Percentiles rank a stretch among this genome's conserved stretches.
These are phyloP conservation scores for Starmerella stellata DNA, from an alignment of 805 yeast genomes.

Conservation along the genomic window DNA sequence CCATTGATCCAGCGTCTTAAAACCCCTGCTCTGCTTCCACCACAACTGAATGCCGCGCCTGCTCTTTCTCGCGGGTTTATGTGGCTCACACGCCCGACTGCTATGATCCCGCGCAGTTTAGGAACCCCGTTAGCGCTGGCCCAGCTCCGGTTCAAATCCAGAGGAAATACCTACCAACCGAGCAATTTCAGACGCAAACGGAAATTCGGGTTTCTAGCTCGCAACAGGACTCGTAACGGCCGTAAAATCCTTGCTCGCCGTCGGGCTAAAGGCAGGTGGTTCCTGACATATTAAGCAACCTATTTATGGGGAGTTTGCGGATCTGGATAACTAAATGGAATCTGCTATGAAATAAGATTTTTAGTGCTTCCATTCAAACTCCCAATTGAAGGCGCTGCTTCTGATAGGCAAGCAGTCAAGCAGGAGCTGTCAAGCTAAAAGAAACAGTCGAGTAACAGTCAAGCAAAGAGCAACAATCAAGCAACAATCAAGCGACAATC, in stretches of 20 bases:
- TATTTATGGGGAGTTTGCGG: too few relatives aligned
- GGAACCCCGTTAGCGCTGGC: conserved; percentile 12
- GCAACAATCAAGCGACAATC: too few relatives aligned
- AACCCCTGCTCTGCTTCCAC: background rate
- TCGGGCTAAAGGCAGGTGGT: conserved; percentile 85
- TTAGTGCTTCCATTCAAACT: background rate
- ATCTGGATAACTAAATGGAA: too few relatives aligned
- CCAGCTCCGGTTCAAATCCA: conserved; percentile 32
- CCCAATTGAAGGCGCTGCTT: background rate
- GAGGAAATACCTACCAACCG: conserved; percentile 94
- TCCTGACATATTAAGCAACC: conserved; percentile 65
- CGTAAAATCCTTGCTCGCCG: conserved; percentile 62
- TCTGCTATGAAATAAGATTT: too few relatives aligned
- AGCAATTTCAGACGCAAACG: conserved; percentile 79
- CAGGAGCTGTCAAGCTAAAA: too few relatives aligned
- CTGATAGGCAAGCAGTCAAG: too few relatives aligned
- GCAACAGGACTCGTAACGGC: conserved; percentile 58
- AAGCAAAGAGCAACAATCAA: too few relatives aligned
- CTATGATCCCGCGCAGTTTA: conserved; percentile 2
- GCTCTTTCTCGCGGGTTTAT: background rate
- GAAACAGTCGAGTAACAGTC: too few relatives aligned
- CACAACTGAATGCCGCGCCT: too few relatives aligned
- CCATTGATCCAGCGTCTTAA: background rate
- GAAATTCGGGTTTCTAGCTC: conserved; percentile 72
- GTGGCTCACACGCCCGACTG: background rate